These are phyloP conservation scores for Solanum aculeatissimum DNA, from an alignment of 305 asterid genomes.

Conservation along the genomic window DNA sequence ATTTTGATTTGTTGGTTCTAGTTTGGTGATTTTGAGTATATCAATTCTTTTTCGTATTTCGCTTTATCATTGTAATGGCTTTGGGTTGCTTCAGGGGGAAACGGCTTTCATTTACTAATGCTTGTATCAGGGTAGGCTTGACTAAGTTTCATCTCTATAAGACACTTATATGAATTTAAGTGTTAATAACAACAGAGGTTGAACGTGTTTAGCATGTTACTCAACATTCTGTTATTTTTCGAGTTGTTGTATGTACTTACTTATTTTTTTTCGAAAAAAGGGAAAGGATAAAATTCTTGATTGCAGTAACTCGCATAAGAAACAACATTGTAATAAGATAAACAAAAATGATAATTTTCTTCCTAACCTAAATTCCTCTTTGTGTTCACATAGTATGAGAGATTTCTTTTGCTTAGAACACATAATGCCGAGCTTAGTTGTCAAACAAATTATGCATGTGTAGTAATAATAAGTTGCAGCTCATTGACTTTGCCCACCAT, in stretches of 20 bases:
- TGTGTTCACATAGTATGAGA: background rate
- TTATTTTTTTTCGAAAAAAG: background rate
- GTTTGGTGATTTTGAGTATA: background rate
- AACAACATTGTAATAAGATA: background rate
- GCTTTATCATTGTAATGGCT: background rate
- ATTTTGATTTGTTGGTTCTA: background rate
- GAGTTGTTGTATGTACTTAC: background rate
- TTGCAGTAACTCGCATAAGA: background rate
- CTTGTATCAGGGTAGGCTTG: background rate
- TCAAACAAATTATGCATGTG: background rate
- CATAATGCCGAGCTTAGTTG: background rate
- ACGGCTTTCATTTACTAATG: background rate
- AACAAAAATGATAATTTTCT: background rate
- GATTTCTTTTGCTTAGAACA: background rate
- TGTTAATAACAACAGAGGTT: background rate
- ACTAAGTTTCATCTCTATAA: background rate
- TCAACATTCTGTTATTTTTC: background rate
- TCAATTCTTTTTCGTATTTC: background rate
- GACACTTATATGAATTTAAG: background rate
- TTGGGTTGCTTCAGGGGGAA: no score
- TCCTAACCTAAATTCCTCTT: background rate
- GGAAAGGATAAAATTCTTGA: background rate
- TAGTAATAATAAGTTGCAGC: background rate
- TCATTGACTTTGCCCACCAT: background rate
- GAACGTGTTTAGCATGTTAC: background rate